Base-by-base conservation (phyloP, 805 yeast species). In the Jamesozyma spencerorum region DNA sequence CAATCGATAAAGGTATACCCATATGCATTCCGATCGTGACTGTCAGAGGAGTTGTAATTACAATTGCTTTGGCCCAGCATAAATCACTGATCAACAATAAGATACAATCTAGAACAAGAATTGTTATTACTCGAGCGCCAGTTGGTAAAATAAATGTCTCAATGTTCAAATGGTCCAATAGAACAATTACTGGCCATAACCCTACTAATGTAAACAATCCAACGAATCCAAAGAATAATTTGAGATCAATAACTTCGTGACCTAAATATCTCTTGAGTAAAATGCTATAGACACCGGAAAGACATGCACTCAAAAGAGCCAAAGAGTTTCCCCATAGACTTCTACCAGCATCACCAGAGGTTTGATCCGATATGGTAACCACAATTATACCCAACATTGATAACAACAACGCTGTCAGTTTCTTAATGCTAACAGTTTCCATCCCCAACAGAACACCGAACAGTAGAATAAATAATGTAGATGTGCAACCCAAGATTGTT, bases 1-100 rank as follows among this genome's bases (percentile, higher is more conserved):
- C 55, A 82, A 90, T 83, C 1, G 96, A 92, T 39, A 88, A 70
- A 2, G 97, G 97, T 20, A 88, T 90, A 0, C 96, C 87, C 45
- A 87, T 74, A n/a, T 94, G 79, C 18, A 88, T 68, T 0, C 97
- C 97, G 13, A 88, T 88, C 0, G 97, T 90, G 3, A 87, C 97
- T 0, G 94, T 86, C 47, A 88, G 68, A 2, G 97, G 97, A 32
- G 88, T 79, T 1, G 97, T 88, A 54, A 87, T 65, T 14, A 88
- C 70, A 71, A 86, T 87, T 1, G 96, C 92, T 48, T 85, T 75
- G 24, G 94, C 94, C 97, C 97, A 88, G 53, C 90, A 77, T 52
- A 79, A 85, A 58, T 88, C 97, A 26, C 92, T 80, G 14, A 86
- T 62, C 47, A 90, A 78, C 0, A 95, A 84, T 30, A 85, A 76